Percentiles rank a stretch among this genome's conserved stretches.
These are phyloP conservation scores for Plantago lanceolata DNA, from an alignment of 305 asterid genomes.

Conservation along the genomic window DNA sequence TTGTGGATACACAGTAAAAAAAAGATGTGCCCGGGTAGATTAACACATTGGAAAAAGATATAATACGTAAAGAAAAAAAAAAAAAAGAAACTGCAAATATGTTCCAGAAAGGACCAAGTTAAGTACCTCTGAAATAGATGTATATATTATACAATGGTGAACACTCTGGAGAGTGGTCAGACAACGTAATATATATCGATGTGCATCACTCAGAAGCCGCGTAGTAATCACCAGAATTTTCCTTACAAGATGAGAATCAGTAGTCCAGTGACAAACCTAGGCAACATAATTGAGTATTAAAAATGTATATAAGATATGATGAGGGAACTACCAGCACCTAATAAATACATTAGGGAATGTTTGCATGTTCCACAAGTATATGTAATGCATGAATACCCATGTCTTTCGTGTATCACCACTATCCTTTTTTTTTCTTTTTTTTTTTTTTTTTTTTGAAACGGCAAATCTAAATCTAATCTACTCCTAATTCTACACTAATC, in stretches of 20 bases:
- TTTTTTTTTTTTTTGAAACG: no score
- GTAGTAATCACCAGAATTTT: constrained; percentile 77
- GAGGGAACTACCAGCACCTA: constrained; percentile 1
- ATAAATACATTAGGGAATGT: no score
- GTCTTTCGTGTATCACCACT: no score
- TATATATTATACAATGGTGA: constrained; percentile 53
- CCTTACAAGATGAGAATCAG: constrained; percentile 43
- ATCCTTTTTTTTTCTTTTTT: no score
- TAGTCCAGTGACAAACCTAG: constrained; percentile 62
- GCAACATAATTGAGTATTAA: constrained; percentile 23
- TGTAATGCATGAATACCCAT: no score
- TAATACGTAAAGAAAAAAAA: neutral
- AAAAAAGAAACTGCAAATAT: neutral
- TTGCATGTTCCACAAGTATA: no score
- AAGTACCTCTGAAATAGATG: constrained; percentile 83
- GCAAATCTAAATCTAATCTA: no score
- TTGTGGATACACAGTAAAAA: constrained; percentile 7
- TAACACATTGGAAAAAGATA: neutral
- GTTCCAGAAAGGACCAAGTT: constrained; percentile 14
- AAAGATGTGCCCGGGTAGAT: neutral
- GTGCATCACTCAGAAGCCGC: constrained; percentile 82
- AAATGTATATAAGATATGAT: constrained; percentile 4
- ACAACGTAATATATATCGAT: constrained; percentile 78
- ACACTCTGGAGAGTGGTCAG: constrained; percentile 57
- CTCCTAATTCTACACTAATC: no score